These are phyloP conservation scores for Crassisporium funariophilum DNA, from an alignment of 768 basidiomycete species.

Conservation along the genomic window DNA sequence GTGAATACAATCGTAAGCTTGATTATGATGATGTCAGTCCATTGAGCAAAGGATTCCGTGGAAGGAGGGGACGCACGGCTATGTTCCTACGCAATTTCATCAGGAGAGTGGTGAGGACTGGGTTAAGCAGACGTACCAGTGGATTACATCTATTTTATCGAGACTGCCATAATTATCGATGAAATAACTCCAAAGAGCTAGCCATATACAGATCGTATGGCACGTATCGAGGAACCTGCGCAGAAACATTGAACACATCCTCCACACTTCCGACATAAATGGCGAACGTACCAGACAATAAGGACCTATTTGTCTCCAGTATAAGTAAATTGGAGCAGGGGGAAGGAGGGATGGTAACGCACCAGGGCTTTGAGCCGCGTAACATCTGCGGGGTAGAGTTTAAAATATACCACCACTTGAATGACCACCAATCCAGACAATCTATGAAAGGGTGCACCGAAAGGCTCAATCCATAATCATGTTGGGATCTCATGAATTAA, in stretches of 20 bases:
- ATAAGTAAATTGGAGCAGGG: background rate
- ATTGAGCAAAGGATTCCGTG: background rate
- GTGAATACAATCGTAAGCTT: conserved; percentile 32
- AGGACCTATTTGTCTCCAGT: conserved; percentile 34
- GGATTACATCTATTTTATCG: conserved; percentile 32
- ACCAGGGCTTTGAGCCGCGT: conserved; percentile 30
- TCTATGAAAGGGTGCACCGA: conserved; percentile 6
- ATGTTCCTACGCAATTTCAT: conserved; percentile 9
- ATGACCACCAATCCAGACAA: conserved; percentile 37
- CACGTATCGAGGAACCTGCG: conserved; percentile 38
- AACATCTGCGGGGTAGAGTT: conserved; percentile 32
- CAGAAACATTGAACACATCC: background rate
- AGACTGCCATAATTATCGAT: conserved; percentile 32
- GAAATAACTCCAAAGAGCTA: conserved; percentile 41
- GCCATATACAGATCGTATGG: conserved; percentile 42
- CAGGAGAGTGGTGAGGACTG: background rate
- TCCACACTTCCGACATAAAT: background rate
- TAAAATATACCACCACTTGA: conserved; percentile 37
- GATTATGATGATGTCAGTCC: background rate
- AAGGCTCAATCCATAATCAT: background rate
- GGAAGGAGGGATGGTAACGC: conserved; percentile 4
- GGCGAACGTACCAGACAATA: conserved; percentile 28
- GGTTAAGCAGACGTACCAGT: conserved; percentile 31
- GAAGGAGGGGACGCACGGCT: conserved; percentile 15
- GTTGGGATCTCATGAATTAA: background rate